These are phyloP conservation scores for Candida koratica DNA, from an alignment of 805 yeast species.

Conservation along the genomic window DNA sequence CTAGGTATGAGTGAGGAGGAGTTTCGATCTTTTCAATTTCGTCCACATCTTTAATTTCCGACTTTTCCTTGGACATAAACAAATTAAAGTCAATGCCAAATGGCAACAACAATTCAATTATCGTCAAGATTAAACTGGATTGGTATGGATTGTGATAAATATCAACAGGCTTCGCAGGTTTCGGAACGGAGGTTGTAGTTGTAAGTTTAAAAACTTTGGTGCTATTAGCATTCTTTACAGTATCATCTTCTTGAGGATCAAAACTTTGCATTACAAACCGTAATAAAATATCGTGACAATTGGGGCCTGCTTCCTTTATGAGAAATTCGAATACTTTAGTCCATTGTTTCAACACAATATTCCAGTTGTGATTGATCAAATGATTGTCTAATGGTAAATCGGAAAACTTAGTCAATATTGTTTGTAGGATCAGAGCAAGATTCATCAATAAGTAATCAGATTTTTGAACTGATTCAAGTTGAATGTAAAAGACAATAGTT, in stretches of 20 bases:
- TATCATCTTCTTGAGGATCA: conserved; percentile 8
- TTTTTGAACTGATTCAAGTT: conserved; percentile 39
- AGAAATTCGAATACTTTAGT: conserved; percentile 25
- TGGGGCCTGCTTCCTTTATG: conserved; percentile 35
- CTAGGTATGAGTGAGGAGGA: conserved; percentile 22
- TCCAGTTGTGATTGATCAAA: conserved; percentile 33
- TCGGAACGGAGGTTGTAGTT: not conserved
- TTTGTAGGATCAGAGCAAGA: conserved; percentile 25
- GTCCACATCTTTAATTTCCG: conserved; percentile 7
- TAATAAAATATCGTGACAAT: conserved; percentile 34
- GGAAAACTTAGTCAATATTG: conserved; percentile 28
- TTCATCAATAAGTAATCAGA: conserved; percentile 32
- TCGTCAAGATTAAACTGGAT: conserved; percentile 24
- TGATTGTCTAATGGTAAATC: conserved; percentile 19
- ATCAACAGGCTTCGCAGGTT: conserved; percentile 13
- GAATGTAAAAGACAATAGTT: conserved; percentile 33
- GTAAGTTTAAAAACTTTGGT: not conserved
- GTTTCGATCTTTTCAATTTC: conserved; percentile 21
- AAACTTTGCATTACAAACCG: conserved; percentile 29
- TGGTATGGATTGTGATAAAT: conserved; percentile 36
- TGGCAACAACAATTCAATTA: conserved; percentile 31
- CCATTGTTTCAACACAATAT: conserved; percentile 28
- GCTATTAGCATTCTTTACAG: not conserved
- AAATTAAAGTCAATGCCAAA: conserved; percentile 33
- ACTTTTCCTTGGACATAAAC: conserved; percentile 12